Percentiles rank a stretch among this genome's conserved stretches.
Conservation (phyloP, 192 early-diverging fungal species). For the Coemansia aciculifera region DNA sequence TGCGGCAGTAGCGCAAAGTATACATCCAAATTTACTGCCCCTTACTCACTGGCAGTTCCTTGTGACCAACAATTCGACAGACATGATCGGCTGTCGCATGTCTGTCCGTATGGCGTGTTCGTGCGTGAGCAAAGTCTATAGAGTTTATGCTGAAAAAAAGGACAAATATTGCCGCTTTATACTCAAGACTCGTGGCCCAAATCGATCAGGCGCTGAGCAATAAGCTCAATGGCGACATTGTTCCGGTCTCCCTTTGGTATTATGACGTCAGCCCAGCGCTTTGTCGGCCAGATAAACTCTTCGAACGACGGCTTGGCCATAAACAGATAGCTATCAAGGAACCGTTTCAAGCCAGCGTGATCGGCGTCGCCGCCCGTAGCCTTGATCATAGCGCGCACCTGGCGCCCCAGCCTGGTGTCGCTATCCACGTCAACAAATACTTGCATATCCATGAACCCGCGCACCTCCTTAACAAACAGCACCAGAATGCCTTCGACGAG, state of each 20-base stretch:
- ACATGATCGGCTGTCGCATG: not conserved
- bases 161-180: not conserved
- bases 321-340: conserved; percentile 69
- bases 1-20: not conserved
- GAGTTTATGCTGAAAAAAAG: not conserved
- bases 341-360: conserved; percentile 48
- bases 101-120: not conserved
- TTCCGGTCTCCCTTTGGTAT: conserved; percentile 69
- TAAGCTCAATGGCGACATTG: conserved; percentile 62
- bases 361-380: conserved; percentile 16
- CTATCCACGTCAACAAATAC: conserved; percentile 85
- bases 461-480: conserved; percentile 69
- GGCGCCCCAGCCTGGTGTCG: conserved; percentile 66
- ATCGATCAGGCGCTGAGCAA: conserved; percentile 58
- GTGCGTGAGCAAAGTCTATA: not conserved
- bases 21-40: not conserved
- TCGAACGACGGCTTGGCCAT: conserved; percentile 87
- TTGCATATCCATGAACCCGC: conserved; percentile 72
- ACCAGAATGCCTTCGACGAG: conserved; percentile 78
- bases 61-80: not conserved
- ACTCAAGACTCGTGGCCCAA: conserved; percentile 18
- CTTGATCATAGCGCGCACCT: conserved; percentile 39
- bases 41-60: not conserved
- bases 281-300: conserved; percentile 81
- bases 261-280: conserved; percentile 76